Evolutionary conservation across 2,329 filamentous ascomycete genomes (phyloP).

Genomic region (Sporothrix pallida): DNA sequence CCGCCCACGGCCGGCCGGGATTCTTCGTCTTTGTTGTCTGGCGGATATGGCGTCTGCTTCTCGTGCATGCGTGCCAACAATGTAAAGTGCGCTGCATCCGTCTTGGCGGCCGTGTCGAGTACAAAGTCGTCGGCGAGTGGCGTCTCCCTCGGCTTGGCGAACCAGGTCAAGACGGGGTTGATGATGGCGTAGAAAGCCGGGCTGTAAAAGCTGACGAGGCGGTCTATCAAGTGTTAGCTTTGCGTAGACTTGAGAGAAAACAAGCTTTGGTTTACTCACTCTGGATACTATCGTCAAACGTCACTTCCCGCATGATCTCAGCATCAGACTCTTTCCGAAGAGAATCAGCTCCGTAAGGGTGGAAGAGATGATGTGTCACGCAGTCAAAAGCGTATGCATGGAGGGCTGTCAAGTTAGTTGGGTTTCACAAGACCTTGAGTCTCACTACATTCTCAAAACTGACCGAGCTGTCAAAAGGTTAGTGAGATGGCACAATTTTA

Average conservation of each 20-base stretch:
- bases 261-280: slow-evolving; percentile 52
- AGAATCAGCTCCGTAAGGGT: slow-evolving; percentile 67
- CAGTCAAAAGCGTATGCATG: slow-evolving; percentile 74
- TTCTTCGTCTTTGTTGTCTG: slow-evolving; percentile 36
- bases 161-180: slow-evolving; percentile 51
- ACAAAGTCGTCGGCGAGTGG: slow-evolving; percentile 67
- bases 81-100: slow-evolving; percentile 59
- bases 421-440: too few species aligned
- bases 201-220: slow-evolving; percentile 63
- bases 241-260: slow-evolving; percentile 10
- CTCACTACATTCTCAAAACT: not conserved
- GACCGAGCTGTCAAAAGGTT: not conserved
- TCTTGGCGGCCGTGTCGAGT: slow-evolving; percentile 55
- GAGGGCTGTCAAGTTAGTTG: slow-evolving; percentile 46
- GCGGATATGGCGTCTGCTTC: slow-evolving; percentile 45
- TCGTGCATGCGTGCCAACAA: slow-evolving; percentile 64
- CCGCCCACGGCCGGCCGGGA: slow-evolving; percentile 37
- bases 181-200: slow-evolving; percentile 58
- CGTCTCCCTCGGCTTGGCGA: slow-evolving; percentile 61
- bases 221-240: slow-evolving; percentile 52
- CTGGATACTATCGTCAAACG: slow-evolving; percentile 70
- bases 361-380: slow-evolving; percentile 71
- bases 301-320: slow-evolving; percentile 70
- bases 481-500: too few species aligned
- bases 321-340: slow-evolving; percentile 62